Evolutionary conservation across 2,329 filamentous ascomycete species (phyloP).

Genomic region (Dactylella cylindrospora): DNA sequence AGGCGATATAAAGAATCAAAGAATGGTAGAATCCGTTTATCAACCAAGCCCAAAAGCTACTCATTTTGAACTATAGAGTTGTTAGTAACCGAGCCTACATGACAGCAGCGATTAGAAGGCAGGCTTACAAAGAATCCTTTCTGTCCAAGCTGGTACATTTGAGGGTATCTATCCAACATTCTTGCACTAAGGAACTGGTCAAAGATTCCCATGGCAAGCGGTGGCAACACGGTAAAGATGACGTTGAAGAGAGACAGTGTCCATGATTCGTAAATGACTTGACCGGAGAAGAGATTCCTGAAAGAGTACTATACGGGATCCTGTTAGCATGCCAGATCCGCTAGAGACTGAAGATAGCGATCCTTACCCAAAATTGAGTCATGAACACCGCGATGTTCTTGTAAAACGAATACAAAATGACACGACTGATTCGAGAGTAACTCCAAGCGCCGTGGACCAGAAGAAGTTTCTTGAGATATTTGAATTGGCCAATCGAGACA

Average conservation of each 20-base stretch:
- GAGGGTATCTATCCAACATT: slow-evolving; percentile 89
- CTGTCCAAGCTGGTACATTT: slow-evolving; percentile 90
- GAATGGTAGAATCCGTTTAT: slow-evolving; percentile 70
- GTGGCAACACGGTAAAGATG: slow-evolving; percentile 91
- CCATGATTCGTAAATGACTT: slow-evolving; percentile 99
- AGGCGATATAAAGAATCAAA: slow-evolving; percentile 94
- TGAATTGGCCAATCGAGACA: slow-evolving; percentile 93
- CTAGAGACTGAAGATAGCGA: slow-evolving; percentile 41
- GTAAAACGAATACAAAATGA: slow-evolving; percentile 98
- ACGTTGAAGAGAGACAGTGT: slow-evolving; percentile 99
- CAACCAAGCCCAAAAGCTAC: slow-evolving; percentile 91
- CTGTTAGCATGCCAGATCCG: neutral
- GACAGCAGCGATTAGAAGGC: too few species aligned
- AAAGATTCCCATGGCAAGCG: slow-evolving; percentile 90
- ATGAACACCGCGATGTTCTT: slow-evolving; percentile 99
- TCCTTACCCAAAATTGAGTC: slow-evolving; percentile 94
- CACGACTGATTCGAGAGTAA: slow-evolving; percentile 94
- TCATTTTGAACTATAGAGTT: slow-evolving; percentile 68
- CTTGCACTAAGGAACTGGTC: slow-evolving; percentile 97
- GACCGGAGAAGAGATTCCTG: slow-evolving; percentile 95
- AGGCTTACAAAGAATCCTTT: slow-evolving; percentile 71
- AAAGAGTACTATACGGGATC: slow-evolving; percentile 73
- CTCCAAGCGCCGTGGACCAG: slow-evolving; percentile 97
- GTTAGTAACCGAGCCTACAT: slow-evolving; percentile 3
- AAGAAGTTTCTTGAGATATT: slow-evolving; percentile 87